Percentiles rank a stretch among this genome's conserved stretches.
phyloP scores from a whole-genome alignment of 2,329 filamentous ascomycete species.

The Colletotrichum orchidophilum region DNA sequence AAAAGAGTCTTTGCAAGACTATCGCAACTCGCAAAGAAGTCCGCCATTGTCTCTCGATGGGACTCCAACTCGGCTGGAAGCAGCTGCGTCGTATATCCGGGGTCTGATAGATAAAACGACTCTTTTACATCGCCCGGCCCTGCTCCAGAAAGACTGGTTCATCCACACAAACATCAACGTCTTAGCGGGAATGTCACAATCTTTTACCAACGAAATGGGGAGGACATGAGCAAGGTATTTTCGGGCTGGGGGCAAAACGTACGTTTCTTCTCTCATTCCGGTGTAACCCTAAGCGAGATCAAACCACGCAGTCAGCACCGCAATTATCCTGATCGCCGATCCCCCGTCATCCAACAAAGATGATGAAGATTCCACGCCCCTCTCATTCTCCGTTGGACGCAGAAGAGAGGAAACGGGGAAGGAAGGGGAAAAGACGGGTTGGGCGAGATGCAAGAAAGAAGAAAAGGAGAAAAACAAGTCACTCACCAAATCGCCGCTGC shows the following conservation, averaged over 20 bases:
- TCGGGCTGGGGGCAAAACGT: background rate
- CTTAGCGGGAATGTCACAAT: background rate
- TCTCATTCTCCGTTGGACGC: background rate
- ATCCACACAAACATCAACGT: background rate
- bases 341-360: background rate
- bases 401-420: background rate
- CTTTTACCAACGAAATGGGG: background rate
- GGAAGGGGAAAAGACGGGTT: background rate
- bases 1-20: conserved; percentile 21
- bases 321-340: background rate
- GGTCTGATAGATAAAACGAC: conserved; percentile 33
- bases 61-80: conserved; percentile 26
- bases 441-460: background rate
- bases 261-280: conserved; percentile 34
- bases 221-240: background rate
- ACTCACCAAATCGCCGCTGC: conserved; percentile 34
- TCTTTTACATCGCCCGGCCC: conserved; percentile 34
- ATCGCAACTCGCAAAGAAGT: conserved; percentile 27
- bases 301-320: background rate
- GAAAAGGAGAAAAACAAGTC: background rate
- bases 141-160: conserved; percentile 25
- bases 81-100: conserved; percentile 7
- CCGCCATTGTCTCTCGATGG: conserved; percentile 4
- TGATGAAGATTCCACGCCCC: background rate
- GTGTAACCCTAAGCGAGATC: conserved; percentile 32